Evolutionary conservation across 2,329 filamentous ascomycete genomes (phyloP), one percentile per base, ranked within the genome.

Genomic region (Chalaropsis ovoidea): DNA sequence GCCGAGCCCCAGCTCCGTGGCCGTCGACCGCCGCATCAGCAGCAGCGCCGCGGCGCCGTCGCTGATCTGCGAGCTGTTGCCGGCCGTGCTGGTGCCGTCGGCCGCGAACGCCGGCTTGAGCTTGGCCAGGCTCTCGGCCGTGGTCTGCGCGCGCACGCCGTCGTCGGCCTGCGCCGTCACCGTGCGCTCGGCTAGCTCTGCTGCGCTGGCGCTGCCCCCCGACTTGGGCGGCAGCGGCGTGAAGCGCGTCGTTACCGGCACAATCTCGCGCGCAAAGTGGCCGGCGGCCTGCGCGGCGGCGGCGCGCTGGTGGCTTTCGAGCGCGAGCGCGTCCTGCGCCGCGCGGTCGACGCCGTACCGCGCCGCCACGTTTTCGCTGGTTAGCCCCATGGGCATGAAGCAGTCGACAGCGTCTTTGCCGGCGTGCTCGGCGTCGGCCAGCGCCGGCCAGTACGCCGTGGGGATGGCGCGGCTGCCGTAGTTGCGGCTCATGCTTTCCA

Each of bases 401-500:
- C 92, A 96, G 74, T 96, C 92, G 52, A 82, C 78, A 2, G 89
- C 88, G 69, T 95, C 86, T 71, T 87, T 81, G 10, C 82, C 81
- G 1, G 77, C 75, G 2, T 81, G 85, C 1, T 87, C 81, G 70
- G 79, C 83, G 31, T 62, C 60, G 17, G 11, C n/a, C 68, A 96
- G 77, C 63, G 82, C 85, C 0, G 87, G 85, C 90, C 90, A 96
- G 11, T 90, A 76, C 69, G 90, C 83, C 0, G 85, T 86, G 0
- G 92, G 92, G 54, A 96, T 94, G n/a, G 92, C 92, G 66, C 85
- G 80, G 31, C 80, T 84, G 63, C 86, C 91, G 76, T 96, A 96
- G 77, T 96, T 96, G 69, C 87, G 79, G 69, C 90, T 95, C 92
- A 96, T 96, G 77, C 88, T 93, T 81, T 96, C 92, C 89, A 95